A percentile compares a stretch with the other conserved stretches of the same genome.
Conservation (phyloP, 148 eudicot species). For the Polygonum maritimum region DNA sequence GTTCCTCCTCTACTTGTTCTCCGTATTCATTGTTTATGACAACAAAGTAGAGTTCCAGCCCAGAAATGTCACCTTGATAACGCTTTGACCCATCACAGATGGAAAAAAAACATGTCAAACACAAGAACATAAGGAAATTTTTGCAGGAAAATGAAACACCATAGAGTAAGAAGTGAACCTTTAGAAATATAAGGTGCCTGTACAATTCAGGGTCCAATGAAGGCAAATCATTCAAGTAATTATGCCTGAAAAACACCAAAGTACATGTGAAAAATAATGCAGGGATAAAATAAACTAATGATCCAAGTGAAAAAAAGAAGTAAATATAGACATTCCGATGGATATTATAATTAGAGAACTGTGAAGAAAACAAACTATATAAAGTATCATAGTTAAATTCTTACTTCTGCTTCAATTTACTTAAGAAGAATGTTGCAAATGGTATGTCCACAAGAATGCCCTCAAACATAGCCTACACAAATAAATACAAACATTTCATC, state of each 20-base stretch:
- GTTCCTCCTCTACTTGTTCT: slow-evolving; percentile 88
- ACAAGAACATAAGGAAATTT: background rate
- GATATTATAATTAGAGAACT: background rate
- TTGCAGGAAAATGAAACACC: background rate
- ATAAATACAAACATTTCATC: background rate
- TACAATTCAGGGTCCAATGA: slow-evolving; percentile 96
- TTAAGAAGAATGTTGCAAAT: slow-evolving; percentile 97
- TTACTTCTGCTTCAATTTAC: slow-evolving; percentile 97
- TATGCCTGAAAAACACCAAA: slow-evolving; percentile 42
- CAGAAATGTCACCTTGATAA: slow-evolving; percentile 70
- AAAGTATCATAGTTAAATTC: slow-evolving; percentile 10
- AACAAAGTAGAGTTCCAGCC: slow-evolving; percentile 83
- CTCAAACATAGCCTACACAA: slow-evolving; percentile 89
- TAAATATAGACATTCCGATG: background rate
- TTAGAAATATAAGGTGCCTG: slow-evolving; percentile 86
- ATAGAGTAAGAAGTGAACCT: slow-evolving; percentile 34
- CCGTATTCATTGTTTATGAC: slow-evolving; percentile 92
- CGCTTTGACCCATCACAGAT: slow-evolving; percentile 35
- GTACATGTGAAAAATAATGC: background rate
- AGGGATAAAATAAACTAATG: too few species aligned
- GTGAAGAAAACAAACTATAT: background rate
- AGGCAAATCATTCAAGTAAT: slow-evolving; percentile 88
- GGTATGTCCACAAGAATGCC: slow-evolving; percentile 98
- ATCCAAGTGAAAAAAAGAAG: background rate
- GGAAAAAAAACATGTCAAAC: slow-evolving; percentile 8